Base-by-base conservation (phyloP, 2,329 filamentous ascomycete species). In the Aureobasidium zeae region DNA sequence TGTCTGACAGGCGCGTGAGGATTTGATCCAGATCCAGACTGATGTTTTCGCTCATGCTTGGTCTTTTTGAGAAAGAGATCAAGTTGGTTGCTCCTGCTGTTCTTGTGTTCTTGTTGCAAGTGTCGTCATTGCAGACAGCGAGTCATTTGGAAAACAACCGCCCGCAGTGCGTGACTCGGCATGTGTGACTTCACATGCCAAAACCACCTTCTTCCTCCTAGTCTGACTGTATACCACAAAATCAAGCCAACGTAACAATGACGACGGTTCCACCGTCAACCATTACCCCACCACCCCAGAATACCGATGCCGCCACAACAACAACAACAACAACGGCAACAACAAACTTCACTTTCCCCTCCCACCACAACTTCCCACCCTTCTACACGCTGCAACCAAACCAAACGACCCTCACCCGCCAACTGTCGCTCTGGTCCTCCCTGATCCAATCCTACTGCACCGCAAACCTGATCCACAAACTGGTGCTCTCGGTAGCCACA, bases 371-470 rank as follows among this genome's bases (percentile, higher is more conserved):
- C 66, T 89, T 86, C 69, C 85, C 85, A 0, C 81, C 85, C 58
- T 88, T 91, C 79, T 91, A 84, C 76, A 87, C 83, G 45, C 78
- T 77, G 44, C 85, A 91, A 63, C 76, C 80, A 25, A 86, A 86
- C 66, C 70, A 77, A 49, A 74, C 75, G 21, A 89, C 83, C 8
- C 80, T 74, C 58, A 76, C 81, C 63, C 78, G 81, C 33, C 86
- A 91, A 59, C 79, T 87, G 49, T 70, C 75, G 47, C 88, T 88
- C 65, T 98, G 91, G 91, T 79, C 83, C n/a, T 64, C 76, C 22
- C 76, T 95, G 12, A 77, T 96, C 58, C 86, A 87, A 49, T 65
- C 80, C 58, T 95, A 94, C 79, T 86, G 83, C 64, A 77, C 78
- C 0, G 74, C 85, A 65, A 72, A 89, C 68, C 79, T 77, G 53